Conservation (phyloP, 176 grass and related monocot species). For the maize (Zea mays) region DNA sequence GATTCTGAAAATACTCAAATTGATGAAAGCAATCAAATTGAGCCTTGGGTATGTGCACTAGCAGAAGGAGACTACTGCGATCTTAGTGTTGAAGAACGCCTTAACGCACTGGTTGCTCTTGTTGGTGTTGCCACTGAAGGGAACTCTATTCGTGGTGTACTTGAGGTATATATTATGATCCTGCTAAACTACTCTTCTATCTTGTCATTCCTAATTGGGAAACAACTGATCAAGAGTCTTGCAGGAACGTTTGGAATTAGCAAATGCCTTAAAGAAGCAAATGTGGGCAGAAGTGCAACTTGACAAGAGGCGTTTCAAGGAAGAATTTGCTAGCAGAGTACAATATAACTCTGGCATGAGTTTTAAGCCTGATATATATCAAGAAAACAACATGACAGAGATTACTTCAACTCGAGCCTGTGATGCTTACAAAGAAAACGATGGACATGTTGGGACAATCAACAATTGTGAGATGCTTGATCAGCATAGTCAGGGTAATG, state of each 20-base stretch:
- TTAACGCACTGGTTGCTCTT: slow-evolving; percentile 80
- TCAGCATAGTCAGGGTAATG: slow-evolving; percentile 49
- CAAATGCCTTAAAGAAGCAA: slow-evolving; percentile 96
- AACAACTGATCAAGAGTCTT: slow-evolving; percentile 37
- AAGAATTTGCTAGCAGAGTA: slow-evolving; percentile 67
- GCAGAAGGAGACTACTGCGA: slow-evolving; percentile 84
- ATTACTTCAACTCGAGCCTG: slow-evolving; percentile 43
- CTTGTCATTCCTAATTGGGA: slow-evolving; percentile 20
- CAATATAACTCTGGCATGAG: slow-evolving; percentile 66
- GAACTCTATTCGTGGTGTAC: slow-evolving; percentile 62
- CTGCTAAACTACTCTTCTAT: slow-evolving; percentile 20
- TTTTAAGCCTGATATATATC: slow-evolving; percentile 51
- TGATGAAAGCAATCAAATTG: slow-evolving; percentile 74
- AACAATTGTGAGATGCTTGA: slow-evolving; percentile 49
- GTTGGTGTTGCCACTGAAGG: slow-evolving; percentile 79
- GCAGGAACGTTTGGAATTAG: slow-evolving; percentile 93
- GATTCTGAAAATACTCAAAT: slow-evolving; percentile 72
- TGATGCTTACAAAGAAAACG: slow-evolving; percentile 50
- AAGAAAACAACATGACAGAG: slow-evolving; percentile 52
- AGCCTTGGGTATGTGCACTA: slow-evolving; percentile 80
- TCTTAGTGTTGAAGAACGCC: slow-evolving; percentile 88
- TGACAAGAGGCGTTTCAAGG: slow-evolving; percentile 85
- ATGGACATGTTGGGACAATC: slow-evolving; percentile 41
- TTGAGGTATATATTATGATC: slow-evolving; percentile 46
- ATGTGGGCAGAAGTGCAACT: slow-evolving; percentile 93